Base-by-base conservation (phyloP, 257 asterid genomes). In the Phtheirospermum japonicum region DNA sequence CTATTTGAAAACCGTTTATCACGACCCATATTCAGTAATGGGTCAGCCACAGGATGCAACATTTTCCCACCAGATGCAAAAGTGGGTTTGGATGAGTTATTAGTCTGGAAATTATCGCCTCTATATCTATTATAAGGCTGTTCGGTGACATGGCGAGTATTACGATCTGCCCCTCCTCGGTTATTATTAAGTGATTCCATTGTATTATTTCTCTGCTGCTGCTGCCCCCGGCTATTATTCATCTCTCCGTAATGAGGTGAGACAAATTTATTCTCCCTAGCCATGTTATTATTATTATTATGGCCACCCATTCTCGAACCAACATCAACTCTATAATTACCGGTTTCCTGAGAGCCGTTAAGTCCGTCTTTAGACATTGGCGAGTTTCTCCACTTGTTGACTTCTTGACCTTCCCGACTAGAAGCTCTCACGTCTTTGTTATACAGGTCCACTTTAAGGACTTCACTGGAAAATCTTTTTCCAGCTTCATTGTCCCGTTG, bases 401-500 rank as follows among this genome's bases (percentile, higher is more conserved):
- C 79, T 65, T 86, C 91, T 70, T 73, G 61, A 55, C 85, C 85
- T 66, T 85, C 94, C 73, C 80, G 66, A 66, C 87, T 76, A 65
- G 80, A 67, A 57, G 68, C 76, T 73, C 91, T 68, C 50, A 59
- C 23, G 63, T 82, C 83, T 68, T 85, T 77, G 71, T 71, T 74
- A 66, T 76, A 76, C 1, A 76, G 68, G 66, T 83, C 95, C 64
- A 61, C 37, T 73, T 78, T 83, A 64, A 59, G 64, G 78, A 79
- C 82, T 76, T 83, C 90, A 71, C 77, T 76, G 73, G 92, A 76
- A 76, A 66, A 30, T 32, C 57, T 73, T 68, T 71, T 79, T 52
- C 84, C 90, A 71, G 88, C 71, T 65, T 83, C 88, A 80, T 73
- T 80, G 76, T 79, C 88, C 45, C 80, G 75, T 67, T 72, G 79